Base-by-base conservation (phyloP, 2,329 filamentous ascomycete species). In the Triangularia verruculosa region DNA sequence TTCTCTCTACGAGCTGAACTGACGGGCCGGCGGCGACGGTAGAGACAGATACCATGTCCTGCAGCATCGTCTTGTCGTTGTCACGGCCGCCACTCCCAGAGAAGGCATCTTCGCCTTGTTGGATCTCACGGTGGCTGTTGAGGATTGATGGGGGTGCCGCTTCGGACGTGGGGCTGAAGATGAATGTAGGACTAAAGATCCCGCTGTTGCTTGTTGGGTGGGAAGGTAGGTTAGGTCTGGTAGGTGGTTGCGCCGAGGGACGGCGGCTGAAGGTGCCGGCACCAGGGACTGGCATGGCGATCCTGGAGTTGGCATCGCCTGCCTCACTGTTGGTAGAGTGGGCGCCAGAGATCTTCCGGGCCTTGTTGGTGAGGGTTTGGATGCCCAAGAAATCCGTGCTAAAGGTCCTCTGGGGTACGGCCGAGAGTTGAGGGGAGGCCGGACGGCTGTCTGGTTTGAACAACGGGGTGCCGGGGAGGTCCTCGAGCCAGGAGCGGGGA, bases 1-100 rank as follows among this genome's bases (percentile, higher is more conserved):
- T 96, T 60, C 94, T 87, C 78, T 98, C 95, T 15, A 99, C 93
- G 0, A 99, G 85, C 77, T 98, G 94, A 1, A 99, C 94, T 0
- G 90, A 94, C 0, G 95, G 95, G 0, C 95, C 95, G 0, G 94
- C 93, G 0, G 89, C 94, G 8, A 92, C 90, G 0, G 94, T 97
- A 0, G 93, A 96, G 6, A 92, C 91, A 1, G 92, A 96, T 28
- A 95, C 85, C 79, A 96, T 90, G 71, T 97, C 93, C 69, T 93
- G 90, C 64, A 91, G 84, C 6, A 89, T 86, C 64, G 89, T 87
- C 43, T 87, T 86, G 1, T 88, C 88, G 2, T 87, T 89, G 0
- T 82, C 83, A 1, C 81, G 78, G 15, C 78, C 81, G 57, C 86
- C 84, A 24, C 82, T 75, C n/a, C 80, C 81, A 51, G 86, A 84